Conservation (phyloP, 805 yeast genomes). For the Yueomyces sinensis region DNA sequence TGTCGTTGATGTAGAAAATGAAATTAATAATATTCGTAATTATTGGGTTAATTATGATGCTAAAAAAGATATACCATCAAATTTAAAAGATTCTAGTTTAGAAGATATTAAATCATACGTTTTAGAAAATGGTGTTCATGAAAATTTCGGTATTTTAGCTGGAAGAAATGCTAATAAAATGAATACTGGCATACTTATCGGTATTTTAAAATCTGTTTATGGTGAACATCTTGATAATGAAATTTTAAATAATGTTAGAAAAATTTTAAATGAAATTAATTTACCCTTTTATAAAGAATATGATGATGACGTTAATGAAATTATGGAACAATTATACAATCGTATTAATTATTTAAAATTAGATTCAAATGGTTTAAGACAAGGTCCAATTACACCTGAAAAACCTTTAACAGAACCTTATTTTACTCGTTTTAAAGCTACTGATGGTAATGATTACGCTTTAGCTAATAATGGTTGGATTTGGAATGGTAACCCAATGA, state of each 20-base stretch:
- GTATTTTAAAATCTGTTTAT: slow-evolving; percentile 31
- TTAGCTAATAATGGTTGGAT: slow-evolving; percentile 97
- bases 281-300: slow-evolving; percentile 55
- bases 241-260: slow-evolving; percentile 29
- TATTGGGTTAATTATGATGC: slow-evolving; percentile 22
- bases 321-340: slow-evolving; percentile 57
- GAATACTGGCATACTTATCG: slow-evolving; percentile 36
- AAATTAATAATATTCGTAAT: slow-evolving; percentile 27
- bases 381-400: slow-evolving; percentile 48
- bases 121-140: slow-evolving; percentile 26
- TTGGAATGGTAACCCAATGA: slow-evolving; percentile 91
- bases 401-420: slow-evolving; percentile 74
- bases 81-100: slow-evolving; percentile 21
- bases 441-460: slow-evolving; percentile 47
- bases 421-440: slow-evolving; percentile 54
- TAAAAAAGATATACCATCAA: slow-evolving; percentile 28
- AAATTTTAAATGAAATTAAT: slow-evolving; percentile 66
- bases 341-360: slow-evolving; percentile 66
- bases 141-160: slow-evolving; percentile 30
- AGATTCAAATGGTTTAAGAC: slow-evolving; percentile 69
- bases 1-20: slow-evolving; percentile 43
- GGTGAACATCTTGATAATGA: slow-evolving; percentile 21
- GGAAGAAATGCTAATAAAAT: slow-evolving; percentile 43
- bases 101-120: slow-evolving; percentile 38
- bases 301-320: slow-evolving; percentile 58